A percentile compares a stretch with the other conserved stretches of the same genome.
These are phyloP conservation scores for Verticillium nubilum DNA, from an alignment of 2,329 filamentous ascomycete species.

Conservation along the genomic window DNA sequence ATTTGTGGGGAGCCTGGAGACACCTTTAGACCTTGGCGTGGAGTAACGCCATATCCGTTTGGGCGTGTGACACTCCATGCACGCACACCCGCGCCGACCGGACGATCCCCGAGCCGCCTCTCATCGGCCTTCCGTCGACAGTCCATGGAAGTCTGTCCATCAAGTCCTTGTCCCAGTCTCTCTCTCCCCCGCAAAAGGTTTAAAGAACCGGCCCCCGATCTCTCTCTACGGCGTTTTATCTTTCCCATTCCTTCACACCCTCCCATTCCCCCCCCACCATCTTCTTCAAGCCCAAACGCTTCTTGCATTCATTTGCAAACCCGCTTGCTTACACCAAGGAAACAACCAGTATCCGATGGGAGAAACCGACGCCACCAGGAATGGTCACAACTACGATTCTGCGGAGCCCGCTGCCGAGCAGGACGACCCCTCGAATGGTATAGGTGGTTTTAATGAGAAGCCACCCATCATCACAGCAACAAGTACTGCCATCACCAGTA, in stretches of 20 bases:
- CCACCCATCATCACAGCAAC: not conserved
- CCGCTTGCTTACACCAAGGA: not conserved
- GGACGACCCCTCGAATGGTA: slow-evolving; percentile 13
- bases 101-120: not conserved
- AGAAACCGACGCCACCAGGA: slow-evolving; percentile 14
- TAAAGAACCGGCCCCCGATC: not conserved
- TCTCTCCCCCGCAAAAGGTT: not conserved
- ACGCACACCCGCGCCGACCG: not conserved
- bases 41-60: not conserved
- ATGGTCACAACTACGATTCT: slow-evolving; percentile 14
- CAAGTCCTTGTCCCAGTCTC: not conserved
- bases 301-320: not conserved
- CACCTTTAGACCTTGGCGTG: not conserved
- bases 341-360: slow-evolving; percentile 15
- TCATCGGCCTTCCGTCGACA: not conserved
- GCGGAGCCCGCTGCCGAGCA: slow-evolving; percentile 15
- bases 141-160: not conserved
- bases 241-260: not conserved
- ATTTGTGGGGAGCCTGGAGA: no score
- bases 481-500: not conserved
- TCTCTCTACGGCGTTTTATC: not conserved
- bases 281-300: not conserved
- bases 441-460: slow-evolving; percentile 2
- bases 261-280: not conserved
- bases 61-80: not conserved